Evolutionary conservation across 2,329 filamentous ascomycete genomes (phyloP), one percentile per base, ranked within the genome.

Genomic region (Penicillium nordicum): DNA sequence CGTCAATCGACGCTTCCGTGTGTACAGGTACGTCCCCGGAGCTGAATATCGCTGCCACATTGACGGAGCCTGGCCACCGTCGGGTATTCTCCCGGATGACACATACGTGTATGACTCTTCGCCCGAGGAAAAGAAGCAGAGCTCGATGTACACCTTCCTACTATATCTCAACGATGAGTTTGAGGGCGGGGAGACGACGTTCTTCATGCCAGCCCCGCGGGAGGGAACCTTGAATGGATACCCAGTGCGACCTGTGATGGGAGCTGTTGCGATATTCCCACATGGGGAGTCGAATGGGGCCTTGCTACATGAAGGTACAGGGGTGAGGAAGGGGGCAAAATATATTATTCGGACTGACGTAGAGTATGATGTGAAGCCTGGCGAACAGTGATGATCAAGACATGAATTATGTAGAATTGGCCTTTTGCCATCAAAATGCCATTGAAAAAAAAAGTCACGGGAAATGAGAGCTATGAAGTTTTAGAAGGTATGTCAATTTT

Each of bases 291-390:
- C 83, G 0, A 81, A 81, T 40, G 85, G 85, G 0, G 85, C 85
- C 5, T 69, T 89, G 52, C 65, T 90, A 56, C 87, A 90, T 63
- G 87, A 89, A 67, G 87, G 87, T 0, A 89, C 87, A 0, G 87
- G 87, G 0, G 87, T 90, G 0, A 78, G 80, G n/a, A 83, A 82
- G 63, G 86, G 84, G 0, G 83, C 84, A 0, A 83, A 83, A 69
- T 90, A 89, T 67, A 84, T 90, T 1, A 88, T 89, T 43, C 72
- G 87, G 54, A 88, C 86, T 0, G 87, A 90, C 68, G 83, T 90
- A 4, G 82, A 88, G 69, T 90, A 88, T 61, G 87, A 89, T 69
- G 75, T 89, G 21, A 67, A 66, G 43, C 65, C 67, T 23, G 62
- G 42, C 14, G 53, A 58, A 16, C 52, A 53, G 27, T 55, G 42